These are phyloP conservation scores for Eucalyptus curtisii DNA, from an alignment of 345 rosid species.

Conservation along the genomic window DNA sequence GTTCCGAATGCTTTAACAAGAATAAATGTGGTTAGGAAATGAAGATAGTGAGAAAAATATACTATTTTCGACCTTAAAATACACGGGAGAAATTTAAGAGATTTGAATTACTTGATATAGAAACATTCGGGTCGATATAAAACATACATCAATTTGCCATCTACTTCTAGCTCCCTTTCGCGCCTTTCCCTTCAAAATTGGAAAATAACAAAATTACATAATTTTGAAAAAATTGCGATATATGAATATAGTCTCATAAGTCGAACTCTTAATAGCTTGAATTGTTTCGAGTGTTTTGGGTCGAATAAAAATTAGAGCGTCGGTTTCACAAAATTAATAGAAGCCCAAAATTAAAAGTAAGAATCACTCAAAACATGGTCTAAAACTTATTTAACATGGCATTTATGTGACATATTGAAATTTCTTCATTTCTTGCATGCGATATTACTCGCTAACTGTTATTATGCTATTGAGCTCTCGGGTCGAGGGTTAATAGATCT, in stretches of 20 bases:
- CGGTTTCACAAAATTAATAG: neutral
- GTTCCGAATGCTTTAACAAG: neutral
- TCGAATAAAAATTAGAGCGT: neutral
- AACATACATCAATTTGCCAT: neutral
- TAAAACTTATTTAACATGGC: neutral
- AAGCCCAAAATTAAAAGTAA: neutral
- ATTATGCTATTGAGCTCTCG: neutral
- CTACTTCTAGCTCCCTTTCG: neutral
- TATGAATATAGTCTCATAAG: neutral
- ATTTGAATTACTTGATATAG: neutral
- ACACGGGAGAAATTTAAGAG: neutral
- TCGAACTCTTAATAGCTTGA: neutral
- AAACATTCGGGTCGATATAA: neutral
- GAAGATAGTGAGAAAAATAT: neutral
- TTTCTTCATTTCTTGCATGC: neutral
- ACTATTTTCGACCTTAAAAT: neutral
- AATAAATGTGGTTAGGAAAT: neutral
- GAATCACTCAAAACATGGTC: neutral
- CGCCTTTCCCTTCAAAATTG: neutral
- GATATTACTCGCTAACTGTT: neutral
- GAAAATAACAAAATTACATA: neutral
- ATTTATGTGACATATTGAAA: neutral
- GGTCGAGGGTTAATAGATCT: neutral
- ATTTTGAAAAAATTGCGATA: neutral
- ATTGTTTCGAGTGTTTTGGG: neutral